Conservation (phyloP, 148 eudicot species). For the Tetragonia tetragonoides region DNA sequence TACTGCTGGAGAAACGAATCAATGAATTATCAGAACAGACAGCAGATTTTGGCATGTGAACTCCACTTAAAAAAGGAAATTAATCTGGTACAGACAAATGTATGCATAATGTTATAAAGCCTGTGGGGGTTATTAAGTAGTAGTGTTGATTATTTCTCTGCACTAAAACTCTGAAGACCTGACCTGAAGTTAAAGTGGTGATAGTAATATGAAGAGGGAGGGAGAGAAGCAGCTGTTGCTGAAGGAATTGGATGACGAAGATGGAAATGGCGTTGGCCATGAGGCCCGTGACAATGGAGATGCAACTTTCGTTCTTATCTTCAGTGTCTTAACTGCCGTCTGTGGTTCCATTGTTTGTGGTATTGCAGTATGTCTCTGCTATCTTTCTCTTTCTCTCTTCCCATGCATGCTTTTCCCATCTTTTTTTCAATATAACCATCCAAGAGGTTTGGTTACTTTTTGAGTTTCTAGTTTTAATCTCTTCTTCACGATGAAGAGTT, state of each 20-base stretch:
- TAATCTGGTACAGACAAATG: neutral
- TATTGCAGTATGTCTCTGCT: constrained; percentile 33
- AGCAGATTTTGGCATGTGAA: neutral
- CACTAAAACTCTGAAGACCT: neutral
- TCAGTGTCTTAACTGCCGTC: constrained; percentile 36
- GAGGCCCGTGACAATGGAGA: constrained; percentile 3
- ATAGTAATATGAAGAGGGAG: neutral
- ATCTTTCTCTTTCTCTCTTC: neutral
- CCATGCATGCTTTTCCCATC: neutral
- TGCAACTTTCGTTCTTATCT: constrained; percentile 31
- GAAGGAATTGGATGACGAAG: neutral
- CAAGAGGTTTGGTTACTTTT: neutral
- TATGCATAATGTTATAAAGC: neutral
- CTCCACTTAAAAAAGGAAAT: neutral
- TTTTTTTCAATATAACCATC: too few relatives aligned
- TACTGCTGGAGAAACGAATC: neutral
- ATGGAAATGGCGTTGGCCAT: neutral
- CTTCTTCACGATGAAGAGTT: neutral
- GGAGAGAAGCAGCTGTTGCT: neutral
- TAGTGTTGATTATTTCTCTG: neutral
- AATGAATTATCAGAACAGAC: too few relatives aligned
- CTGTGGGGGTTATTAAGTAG: neutral
- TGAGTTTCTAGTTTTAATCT: neutral
- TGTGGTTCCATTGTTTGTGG: constrained; percentile 41
- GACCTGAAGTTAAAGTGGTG: neutral